Evolutionary conservation across 2,329 filamentous ascomycete species (phyloP).

Genomic region (Didymella pomorum): DNA sequence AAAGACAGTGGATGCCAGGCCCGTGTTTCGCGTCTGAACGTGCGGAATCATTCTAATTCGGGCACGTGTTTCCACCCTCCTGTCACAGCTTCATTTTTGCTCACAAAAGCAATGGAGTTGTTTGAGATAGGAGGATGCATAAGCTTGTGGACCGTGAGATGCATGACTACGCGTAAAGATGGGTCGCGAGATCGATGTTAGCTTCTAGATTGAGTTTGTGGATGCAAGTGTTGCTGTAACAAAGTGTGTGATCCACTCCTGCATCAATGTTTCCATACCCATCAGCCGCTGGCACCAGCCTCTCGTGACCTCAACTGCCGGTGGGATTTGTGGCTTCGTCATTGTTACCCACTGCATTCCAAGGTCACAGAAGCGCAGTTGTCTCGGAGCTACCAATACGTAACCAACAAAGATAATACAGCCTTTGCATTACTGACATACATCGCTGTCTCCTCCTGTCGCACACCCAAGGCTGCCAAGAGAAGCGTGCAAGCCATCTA

Average conservation of each 20-base stretch:
- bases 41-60: constrained; percentile 17
- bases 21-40: constrained; percentile 6
- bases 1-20: not conserved
- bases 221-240: constrained; percentile 10
- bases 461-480: not conserved
- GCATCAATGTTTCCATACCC: not conserved
- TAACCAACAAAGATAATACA: not conserved
- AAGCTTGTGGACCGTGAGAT: constrained; percentile 5
- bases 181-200: constrained; percentile 8
- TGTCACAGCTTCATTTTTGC: constrained; percentile 6
- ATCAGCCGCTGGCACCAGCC: constrained; percentile 2
- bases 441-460: not conserved
- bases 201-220: constrained; percentile 16
- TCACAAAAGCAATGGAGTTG: not conserved
- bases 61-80: constrained; percentile 18
- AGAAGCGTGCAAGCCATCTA: not conserved
- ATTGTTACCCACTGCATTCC: not conserved
- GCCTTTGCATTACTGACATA: not conserved
- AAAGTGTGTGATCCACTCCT: constrained; percentile 14
- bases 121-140: not conserved
- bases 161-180: constrained; percentile 12
- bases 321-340: constrained; percentile 2
- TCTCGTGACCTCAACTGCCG: constrained; percentile 1
- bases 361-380: not conserved
- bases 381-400: not conserved